Evolutionary conservation across 768 basidiomycete species (phyloP).

Genomic region (Suillus sp.): DNA sequence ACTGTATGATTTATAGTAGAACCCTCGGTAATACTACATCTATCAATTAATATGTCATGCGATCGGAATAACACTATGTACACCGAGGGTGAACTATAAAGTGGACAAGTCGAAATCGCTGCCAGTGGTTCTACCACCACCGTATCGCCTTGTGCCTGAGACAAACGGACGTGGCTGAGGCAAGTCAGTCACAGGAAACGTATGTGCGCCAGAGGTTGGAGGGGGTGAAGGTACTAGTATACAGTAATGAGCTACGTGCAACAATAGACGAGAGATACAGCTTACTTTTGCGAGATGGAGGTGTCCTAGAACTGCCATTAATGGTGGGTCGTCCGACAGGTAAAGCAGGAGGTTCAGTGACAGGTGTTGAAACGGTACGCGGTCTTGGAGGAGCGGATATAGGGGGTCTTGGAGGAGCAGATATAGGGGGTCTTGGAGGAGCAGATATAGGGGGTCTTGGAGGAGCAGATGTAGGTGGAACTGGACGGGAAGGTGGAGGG

Average conservation of each 20-base stretch:
- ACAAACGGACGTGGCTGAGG: slow-evolving; percentile 74
- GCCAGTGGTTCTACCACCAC: slow-evolving; percentile 67
- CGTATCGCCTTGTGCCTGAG: slow-evolving; percentile 53
- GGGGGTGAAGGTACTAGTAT: slow-evolving; percentile 55
- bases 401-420: slow-evolving; percentile 13
- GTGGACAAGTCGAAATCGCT: slow-evolving; percentile 63
- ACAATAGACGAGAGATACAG: slow-evolving; percentile 4
- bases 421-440: slow-evolving; percentile 19
- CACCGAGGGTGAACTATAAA: slow-evolving; percentile 23
- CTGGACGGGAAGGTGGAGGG: slow-evolving; percentile 18
- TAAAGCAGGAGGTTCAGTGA: slow-evolving; percentile 22
- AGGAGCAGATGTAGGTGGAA: slow-evolving; percentile 12
- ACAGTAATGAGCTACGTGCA: slow-evolving; percentile 17
- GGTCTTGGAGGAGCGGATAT: slow-evolving; percentile 24
- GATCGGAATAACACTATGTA: background rate
- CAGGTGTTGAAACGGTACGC: slow-evolving; percentile 30
- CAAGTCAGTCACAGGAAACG: slow-evolving; percentile 76
- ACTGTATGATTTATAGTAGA: background rate
- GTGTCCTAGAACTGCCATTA: slow-evolving; percentile 30
- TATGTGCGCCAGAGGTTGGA: slow-evolving; percentile 66
- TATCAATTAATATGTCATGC: background rate
- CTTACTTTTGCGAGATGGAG: slow-evolving; percentile 53
- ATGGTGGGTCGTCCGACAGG: slow-evolving; percentile 15
- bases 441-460: background rate
- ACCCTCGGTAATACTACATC: background rate